phyloP scores from a whole-genome alignment of 257 asterid species.

The Fraxinus quadrangulata region DNA sequence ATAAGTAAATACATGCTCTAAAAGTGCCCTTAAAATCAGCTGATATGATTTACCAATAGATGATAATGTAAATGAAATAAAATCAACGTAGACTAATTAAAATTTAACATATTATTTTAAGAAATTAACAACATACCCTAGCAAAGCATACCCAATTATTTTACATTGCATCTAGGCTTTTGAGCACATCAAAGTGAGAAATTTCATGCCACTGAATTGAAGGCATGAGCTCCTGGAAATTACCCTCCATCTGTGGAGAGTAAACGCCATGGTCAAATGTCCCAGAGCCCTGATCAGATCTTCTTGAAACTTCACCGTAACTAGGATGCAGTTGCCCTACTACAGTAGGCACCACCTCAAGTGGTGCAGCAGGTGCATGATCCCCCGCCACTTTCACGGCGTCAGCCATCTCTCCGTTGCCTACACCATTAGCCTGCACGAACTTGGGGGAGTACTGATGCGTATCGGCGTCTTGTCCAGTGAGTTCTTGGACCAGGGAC shows the following conservation, averaged over 20 bases:
- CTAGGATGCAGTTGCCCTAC: constrained; percentile 4
- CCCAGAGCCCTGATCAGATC: constrained; percentile 32
- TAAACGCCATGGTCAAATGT: neutral
- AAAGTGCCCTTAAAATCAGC: neutral
- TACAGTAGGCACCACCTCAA: neutral
- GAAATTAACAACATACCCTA: neutral
- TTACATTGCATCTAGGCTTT: constrained; percentile 34
- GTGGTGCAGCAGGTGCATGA: constrained; percentile 11
- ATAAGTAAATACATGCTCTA: neutral
- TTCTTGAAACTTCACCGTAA: constrained; percentile 19
- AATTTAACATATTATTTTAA: neutral
- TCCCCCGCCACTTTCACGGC: constrained; percentile 16
- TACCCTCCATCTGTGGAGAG: constrained; percentile 29
- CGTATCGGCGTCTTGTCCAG: constrained; percentile 61
- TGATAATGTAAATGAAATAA: neutral
- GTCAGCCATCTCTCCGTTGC: neutral
- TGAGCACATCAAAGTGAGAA: constrained; percentile 29
- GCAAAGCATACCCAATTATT: neutral
- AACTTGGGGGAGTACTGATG: constrained; percentile 31
- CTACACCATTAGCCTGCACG: constrained; percentile 16
- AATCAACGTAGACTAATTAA: neutral
- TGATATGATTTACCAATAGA: neutral
- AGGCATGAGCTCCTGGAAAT: constrained; percentile 29
- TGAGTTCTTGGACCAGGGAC: constrained; percentile 76
- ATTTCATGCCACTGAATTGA: constrained; percentile 40